Evolutionary conservation across 148 eudicot species (phyloP).

Genomic region (Camellia lanceoleosa): DNA sequence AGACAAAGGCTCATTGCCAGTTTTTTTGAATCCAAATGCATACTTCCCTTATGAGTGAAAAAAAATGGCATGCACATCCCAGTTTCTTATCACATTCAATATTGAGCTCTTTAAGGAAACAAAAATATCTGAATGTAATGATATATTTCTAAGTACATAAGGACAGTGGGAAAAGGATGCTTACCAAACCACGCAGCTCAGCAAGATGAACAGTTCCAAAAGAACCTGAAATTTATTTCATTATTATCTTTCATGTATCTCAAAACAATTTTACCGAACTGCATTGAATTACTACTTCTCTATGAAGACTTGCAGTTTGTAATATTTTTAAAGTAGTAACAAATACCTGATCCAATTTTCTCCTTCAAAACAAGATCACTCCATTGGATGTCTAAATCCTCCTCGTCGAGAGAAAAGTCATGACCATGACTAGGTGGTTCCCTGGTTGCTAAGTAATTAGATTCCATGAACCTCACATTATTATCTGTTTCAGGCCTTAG

Average conservation of each 20-base stretch:
- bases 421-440: background rate
- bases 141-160: background rate
- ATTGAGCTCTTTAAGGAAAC: background rate
- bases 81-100: constrained; percentile 5
- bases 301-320: background rate
- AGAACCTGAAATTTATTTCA: constrained; percentile 55
- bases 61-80: background rate
- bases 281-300: no score
- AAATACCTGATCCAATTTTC: constrained; percentile 29
- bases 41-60: constrained; percentile 2
- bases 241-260: background rate
- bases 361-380: constrained; percentile 28
- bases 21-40: background rate
- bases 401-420: constrained; percentile 15
- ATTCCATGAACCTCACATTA: constrained; percentile 1
- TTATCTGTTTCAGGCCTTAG: constrained; percentile 1
- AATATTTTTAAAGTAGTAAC: background rate
- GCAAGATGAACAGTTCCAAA: constrained; percentile 94
- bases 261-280: background rate
- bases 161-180: constrained; percentile 13
- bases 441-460: background rate
- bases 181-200: constrained; percentile 87
- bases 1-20: background rate
- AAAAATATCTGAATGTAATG: background rate
- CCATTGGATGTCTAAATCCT: constrained; percentile 29